A percentile compares a stretch with the other conserved stretches of the same genome.
phyloP scores from a whole-genome alignment of 2,329 filamentous ascomycete genomes.

The Aspergillus glaucus region DNA sequence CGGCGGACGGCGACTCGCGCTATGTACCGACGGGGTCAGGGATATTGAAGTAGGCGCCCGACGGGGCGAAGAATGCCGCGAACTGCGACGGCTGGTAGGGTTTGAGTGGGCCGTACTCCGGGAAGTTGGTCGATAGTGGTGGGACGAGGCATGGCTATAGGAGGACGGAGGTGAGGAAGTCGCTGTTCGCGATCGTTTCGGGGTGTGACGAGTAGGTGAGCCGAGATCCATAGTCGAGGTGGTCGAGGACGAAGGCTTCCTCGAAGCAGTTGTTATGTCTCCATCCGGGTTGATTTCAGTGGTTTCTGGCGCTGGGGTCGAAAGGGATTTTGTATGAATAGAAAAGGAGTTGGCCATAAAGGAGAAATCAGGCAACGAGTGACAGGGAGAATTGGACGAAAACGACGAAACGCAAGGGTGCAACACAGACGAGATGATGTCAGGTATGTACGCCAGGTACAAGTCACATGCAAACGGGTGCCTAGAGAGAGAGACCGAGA shows the following conservation, averaged over 20 bases:
- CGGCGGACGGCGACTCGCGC: constrained; percentile 9
- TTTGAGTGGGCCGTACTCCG: constrained; percentile 26
- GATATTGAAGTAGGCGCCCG: constrained; percentile 18
- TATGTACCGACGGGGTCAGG: constrained; percentile 19
- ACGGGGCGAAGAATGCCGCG: constrained; percentile 20
- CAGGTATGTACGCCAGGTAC: neutral
- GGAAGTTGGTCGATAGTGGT: constrained; percentile 27
- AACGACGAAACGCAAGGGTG: no score
- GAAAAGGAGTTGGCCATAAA: constrained; percentile 1
- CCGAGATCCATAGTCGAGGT: neutral
- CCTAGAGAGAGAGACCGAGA: neutral
- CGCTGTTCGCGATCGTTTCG: constrained; percentile 16
- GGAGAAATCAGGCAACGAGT: neutral
- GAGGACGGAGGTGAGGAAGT: constrained; percentile 28
- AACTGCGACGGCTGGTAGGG: constrained; percentile 22
- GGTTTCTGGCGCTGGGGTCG: constrained; percentile 9
- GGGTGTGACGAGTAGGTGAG: constrained; percentile 5
- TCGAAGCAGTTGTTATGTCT: neutral
- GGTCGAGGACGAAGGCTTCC: neutral
- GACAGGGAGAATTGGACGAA: no score
- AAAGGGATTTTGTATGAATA: neutral
- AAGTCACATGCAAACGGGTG: neutral
- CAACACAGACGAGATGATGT: no score
- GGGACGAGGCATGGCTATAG: constrained; percentile 8
- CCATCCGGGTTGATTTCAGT: constrained; percentile 11